These are phyloP conservation scores for Tremellales sp. DNA, from an alignment of 1,284 basidiomycete genomes.

Conservation along the genomic window DNA sequence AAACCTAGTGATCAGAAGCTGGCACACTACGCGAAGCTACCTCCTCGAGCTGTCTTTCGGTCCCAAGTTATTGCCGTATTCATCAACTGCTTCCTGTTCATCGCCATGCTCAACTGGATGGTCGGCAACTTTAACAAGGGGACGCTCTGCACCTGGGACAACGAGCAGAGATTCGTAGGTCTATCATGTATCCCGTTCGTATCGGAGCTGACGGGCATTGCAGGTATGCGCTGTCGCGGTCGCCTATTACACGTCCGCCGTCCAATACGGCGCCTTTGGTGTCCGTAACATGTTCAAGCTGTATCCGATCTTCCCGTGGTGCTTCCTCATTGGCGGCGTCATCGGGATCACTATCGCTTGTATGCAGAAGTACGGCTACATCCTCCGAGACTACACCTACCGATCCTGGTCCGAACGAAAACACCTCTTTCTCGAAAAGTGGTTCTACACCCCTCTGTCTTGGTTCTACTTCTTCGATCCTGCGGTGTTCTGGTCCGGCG, in stretches of 20 bases:
- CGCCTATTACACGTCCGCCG: no score
- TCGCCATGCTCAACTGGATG: slow-evolving; percentile 66
- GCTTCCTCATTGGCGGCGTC: background rate
- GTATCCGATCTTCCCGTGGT: background rate
- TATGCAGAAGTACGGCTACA: background rate
- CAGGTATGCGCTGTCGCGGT: no score
- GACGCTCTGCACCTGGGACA: background rate
- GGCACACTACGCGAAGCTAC: slow-evolving; percentile 49
- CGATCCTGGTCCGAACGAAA: background rate
- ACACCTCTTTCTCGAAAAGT: background rate
- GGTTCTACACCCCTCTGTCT: background rate
- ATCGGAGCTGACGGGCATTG: no score
- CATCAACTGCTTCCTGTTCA: slow-evolving; percentile 15
- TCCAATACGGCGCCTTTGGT: slow-evolving; percentile 76
- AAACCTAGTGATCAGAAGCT: slow-evolving; percentile 60
- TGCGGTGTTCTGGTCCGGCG: background rate
- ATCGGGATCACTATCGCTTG: background rate
- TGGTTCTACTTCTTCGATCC: background rate
- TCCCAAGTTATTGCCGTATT: slow-evolving; percentile 54
- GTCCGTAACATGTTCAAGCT: background rate
- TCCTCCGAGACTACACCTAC: background rate
- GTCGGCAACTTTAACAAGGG: slow-evolving; percentile 62
- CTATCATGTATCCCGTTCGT: slow-evolving; percentile 57
- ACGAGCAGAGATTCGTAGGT: background rate
- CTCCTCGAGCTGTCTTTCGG: slow-evolving; percentile 55